These are phyloP conservation scores for Coemansia sp. DNA, from an alignment of 192 early-diverging fungal genomes.

Conservation along the genomic window DNA sequence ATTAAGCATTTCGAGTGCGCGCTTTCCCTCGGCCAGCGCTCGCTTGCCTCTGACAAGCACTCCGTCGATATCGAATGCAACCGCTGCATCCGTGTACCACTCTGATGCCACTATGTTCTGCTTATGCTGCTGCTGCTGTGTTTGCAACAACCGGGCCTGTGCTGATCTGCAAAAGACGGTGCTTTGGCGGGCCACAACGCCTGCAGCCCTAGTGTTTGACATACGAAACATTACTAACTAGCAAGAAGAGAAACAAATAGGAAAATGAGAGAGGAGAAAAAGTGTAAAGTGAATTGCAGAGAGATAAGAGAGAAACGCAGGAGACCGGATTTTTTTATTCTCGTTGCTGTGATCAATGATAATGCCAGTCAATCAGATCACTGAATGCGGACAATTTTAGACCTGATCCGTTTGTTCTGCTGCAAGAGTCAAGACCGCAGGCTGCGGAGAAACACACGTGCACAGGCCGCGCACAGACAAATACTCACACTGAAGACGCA, in stretches of 20 bases:
- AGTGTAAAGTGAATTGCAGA: not conserved
- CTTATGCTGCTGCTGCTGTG: conserved; percentile 7
- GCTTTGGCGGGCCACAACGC: not conserved
- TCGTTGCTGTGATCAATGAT: too few relatives aligned
- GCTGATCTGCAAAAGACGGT: not conserved
- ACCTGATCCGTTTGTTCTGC: too few relatives aligned
- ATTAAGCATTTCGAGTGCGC: conserved; percentile 66
- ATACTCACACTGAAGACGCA: too few relatives aligned
- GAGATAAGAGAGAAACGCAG: too few relatives aligned
- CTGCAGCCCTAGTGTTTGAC: not conserved
- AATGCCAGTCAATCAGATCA: too few relatives aligned
- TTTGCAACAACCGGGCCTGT: not conserved
- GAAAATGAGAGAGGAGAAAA: not conserved
- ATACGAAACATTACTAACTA: not conserved
- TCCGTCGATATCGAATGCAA: conserved; percentile 83
- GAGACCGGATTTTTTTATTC: not conserved
- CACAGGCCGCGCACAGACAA: not conserved
- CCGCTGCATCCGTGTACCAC: conserved; percentile 49
- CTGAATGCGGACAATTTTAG: too few relatives aligned
- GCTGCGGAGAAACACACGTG: too few relatives aligned
- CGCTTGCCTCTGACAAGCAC: conserved; percentile 81
- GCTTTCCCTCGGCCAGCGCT: conserved; percentile 65
- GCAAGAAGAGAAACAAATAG: not conserved
- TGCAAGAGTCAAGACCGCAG: too few relatives aligned
- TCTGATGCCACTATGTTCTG: conserved; percentile 19